phyloP scores from a whole-genome alignment of 192 early-diverging fungal genomes.

The Coemansia sp. region DNA sequence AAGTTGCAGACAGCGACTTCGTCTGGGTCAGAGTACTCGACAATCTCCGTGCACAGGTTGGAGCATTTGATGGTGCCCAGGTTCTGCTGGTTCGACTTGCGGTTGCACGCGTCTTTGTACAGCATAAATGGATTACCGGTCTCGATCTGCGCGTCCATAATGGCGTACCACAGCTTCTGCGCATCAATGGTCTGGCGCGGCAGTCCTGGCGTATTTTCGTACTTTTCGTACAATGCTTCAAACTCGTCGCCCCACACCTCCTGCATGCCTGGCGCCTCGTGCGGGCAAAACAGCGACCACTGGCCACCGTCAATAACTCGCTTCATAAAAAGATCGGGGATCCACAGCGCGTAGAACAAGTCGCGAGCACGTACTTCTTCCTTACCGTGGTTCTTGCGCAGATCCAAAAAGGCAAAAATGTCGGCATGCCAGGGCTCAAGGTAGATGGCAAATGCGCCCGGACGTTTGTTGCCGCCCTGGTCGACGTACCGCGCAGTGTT shows the following conservation, averaged over 20 bases:
- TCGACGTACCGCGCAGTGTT: slow-evolving; percentile 99
- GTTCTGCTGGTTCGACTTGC: slow-evolving; percentile 99
- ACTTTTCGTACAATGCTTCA: slow-evolving; percentile 76
- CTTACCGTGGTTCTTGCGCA: slow-evolving; percentile 98
- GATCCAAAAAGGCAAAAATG: slow-evolving; percentile 93
- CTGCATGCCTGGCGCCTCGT: slow-evolving; percentile 86
- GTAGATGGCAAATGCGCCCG: slow-evolving; percentile 98
- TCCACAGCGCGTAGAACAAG: slow-evolving; percentile 97
- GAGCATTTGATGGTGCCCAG: slow-evolving; percentile 98
- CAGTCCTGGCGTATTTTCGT: slow-evolving; percentile 77
- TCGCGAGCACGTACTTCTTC: slow-evolving; percentile 97
- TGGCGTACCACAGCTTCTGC: slow-evolving; percentile 96
- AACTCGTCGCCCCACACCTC: slow-evolving; percentile 96
- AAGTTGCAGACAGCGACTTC: slow-evolving; percentile 98
- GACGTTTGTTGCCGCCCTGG: slow-evolving; percentile 98
- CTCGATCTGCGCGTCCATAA: slow-evolving; percentile 94
- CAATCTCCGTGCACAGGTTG: slow-evolving; percentile 98
- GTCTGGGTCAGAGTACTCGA: slow-evolving; percentile 92
- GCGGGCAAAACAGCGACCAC: slow-evolving; percentile 94
- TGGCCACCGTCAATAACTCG: slow-evolving; percentile 91
- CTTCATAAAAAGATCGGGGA: slow-evolving; percentile 97
- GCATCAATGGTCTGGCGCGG: slow-evolving; percentile 92
- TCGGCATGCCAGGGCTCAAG: slow-evolving; percentile 99
- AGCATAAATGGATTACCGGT: slow-evolving; percentile 98
- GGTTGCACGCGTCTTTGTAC: slow-evolving; percentile 99